Evolutionary conservation across 495 filamentous ascomycete species (phyloP), one percentile per base, ranked within the genome.

Genomic region (Penicillium odoratum): DNA sequence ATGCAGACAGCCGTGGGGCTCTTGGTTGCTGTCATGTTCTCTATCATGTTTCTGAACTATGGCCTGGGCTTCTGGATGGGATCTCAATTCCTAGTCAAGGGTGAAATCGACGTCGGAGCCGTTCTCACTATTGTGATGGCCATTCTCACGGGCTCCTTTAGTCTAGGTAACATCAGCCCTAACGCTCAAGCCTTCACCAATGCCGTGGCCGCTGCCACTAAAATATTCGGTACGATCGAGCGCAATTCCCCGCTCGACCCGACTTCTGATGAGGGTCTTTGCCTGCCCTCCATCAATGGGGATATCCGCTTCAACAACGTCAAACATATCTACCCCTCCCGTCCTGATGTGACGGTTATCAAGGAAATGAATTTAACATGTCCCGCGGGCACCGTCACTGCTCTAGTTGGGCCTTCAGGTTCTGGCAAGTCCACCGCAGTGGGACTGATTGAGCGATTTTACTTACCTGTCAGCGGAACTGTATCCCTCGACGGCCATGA

Each of bases 21-120:
- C 25, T 92, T 97, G 90, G 77, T 98, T 40, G 90, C 85, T 45
- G 75, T 79, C 43, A 89, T 96, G 85, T 91, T 97, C 77, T 75
- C 81, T 54, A 77, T 93, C 53, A 81, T 98, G 58, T 97, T 92
- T 65, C 71, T 93, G 40, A 95, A 93, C 71, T 97, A 97, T 62
- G 90, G 88, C 33, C 82, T 98, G 38, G 88, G 92, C 38, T 98
- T 98, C 76, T 98, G 94, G 94, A 89, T 92, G 79, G 94, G 94
- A 10, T 92, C 88, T 56, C 80, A 83, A 46, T 97, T 86, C 71
- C 67, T 96, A 7, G 86, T 92, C 0, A 66, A 80, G 8, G 85
- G 85, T 2, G 80, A 86, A n/a, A 78, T 88, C 26, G 68, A 71
- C 34, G 73, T 85, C 5, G 76, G 75, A 46, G 64, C 76, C 57